phyloP scores from a whole-genome alignment of 148 eudicot genomes.

The Spergularia bocconei region DNA sequence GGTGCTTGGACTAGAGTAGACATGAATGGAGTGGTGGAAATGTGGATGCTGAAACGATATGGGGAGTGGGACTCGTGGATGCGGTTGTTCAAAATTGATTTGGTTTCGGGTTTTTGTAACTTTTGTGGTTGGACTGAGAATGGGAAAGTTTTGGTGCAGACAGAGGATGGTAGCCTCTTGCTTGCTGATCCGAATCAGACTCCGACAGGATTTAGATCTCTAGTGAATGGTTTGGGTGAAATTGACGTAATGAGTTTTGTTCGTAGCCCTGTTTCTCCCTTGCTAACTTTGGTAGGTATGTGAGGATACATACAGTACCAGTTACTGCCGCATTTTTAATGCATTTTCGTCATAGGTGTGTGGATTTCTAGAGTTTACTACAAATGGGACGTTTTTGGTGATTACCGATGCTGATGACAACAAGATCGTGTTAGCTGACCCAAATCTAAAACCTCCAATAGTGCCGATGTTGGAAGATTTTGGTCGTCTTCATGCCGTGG shows the following conservation, averaged over 20 bases:
- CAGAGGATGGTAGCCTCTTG: conserved; percentile 30
- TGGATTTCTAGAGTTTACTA: conserved; percentile 14
- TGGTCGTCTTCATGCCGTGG: conserved; percentile 17
- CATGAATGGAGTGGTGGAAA: conserved; percentile 10
- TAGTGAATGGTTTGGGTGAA: conserved; percentile 27
- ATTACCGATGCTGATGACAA: neutral
- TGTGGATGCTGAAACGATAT: conserved; percentile 25
- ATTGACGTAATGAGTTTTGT: conserved; percentile 29
- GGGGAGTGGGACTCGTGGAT: conserved; percentile 27
- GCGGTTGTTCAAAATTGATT: conserved; percentile 7
- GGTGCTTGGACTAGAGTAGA: conserved; percentile 20
- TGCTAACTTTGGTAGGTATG: neutral
- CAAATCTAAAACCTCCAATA: conserved; percentile 6
- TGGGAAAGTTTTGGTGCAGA: conserved; percentile 30
- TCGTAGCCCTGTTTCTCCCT: conserved; percentile 28
- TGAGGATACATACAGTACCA: neutral
- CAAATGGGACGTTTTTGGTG: conserved; percentile 18
- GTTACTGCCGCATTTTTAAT: neutral
- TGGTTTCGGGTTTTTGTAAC: conserved; percentile 14
- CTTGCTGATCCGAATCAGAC: conserved; percentile 20
- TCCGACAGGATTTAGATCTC: conserved; percentile 9
- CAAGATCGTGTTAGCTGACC: conserved; percentile 16
- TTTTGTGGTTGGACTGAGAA: conserved; percentile 27
- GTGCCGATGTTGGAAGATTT: neutral
- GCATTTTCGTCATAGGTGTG: neutral